phyloP scores from a whole-genome alignment of 2,329 filamentous ascomycete species.

The Thelonectria blattea region DNA sequence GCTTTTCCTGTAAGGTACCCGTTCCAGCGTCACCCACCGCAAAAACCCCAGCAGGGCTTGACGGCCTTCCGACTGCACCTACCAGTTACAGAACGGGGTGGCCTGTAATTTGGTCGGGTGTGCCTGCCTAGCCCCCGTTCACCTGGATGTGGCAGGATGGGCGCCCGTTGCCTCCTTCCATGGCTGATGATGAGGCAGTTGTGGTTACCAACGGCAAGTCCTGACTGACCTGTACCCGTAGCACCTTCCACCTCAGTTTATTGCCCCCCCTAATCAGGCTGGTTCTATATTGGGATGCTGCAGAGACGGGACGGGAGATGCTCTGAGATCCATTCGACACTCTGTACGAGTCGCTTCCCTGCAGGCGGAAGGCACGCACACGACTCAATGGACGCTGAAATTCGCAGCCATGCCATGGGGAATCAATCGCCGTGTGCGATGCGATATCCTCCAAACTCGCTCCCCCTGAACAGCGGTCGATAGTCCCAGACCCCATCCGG shows the following conservation, averaged over 20 bases:
- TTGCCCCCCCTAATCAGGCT: neutral
- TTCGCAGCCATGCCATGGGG: neutral
- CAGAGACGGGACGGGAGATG: neutral
- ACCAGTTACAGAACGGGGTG: constrained; percentile 1
- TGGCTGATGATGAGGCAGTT: neutral
- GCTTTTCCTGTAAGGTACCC: neutral
- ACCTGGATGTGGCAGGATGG: neutral
- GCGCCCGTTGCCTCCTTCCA: neutral
- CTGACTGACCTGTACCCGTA: too few species aligned
- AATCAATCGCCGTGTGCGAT: constrained; percentile 2
- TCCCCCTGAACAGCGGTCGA: constrained; percentile 20
- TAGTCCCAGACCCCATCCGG: constrained; percentile 11
- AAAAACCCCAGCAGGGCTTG: neutral
- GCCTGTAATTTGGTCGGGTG: neutral
- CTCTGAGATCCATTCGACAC: neutral
- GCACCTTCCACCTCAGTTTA: neutral
- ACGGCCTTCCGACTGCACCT: neutral
- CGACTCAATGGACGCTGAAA: neutral
- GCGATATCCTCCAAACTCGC: constrained; percentile 1
- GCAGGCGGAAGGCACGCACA: neutral
- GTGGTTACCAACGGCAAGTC: too few species aligned
- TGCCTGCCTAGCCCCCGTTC: neutral
- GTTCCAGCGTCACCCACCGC: neutral
- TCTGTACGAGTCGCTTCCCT: neutral
- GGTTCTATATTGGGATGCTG: neutral